Conservation (phyloP, 1,284 basidiomycete species). For the Earliella scabrosa region DNA sequence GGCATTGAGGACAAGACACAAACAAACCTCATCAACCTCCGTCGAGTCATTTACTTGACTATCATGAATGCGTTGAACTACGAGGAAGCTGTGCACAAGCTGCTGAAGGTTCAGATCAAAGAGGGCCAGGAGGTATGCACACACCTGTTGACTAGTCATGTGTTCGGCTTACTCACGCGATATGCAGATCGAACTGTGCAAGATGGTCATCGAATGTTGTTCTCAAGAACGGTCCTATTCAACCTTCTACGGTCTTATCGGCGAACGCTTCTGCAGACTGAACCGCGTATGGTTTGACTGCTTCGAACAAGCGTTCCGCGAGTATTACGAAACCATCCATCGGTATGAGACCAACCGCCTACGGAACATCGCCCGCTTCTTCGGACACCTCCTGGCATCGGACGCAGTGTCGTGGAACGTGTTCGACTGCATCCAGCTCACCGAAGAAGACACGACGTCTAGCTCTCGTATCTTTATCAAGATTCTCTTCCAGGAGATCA, state of each 20-base stretch:
- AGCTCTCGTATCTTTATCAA: slow-evolving; percentile 98
- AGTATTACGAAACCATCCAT: slow-evolving; percentile 96
- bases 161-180: slow-evolving; percentile 1
- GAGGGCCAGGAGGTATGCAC: slow-evolving; percentile 88
- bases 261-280: slow-evolving; percentile 95
- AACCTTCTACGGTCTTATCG: slow-evolving; percentile 94
- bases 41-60: slow-evolving; percentile 94
- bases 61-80: slow-evolving; percentile 99
- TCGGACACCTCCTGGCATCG: slow-evolving; percentile 86
- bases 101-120: slow-evolving; percentile 90
- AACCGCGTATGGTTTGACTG: slow-evolving; percentile 93
- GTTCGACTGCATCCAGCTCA: slow-evolving; percentile 88
- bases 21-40: slow-evolving; percentile 94
- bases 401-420: slow-evolving; percentile 92
- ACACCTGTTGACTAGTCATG: not conserved
- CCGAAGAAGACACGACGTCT: slow-evolving; percentile 97
- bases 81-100: slow-evolving; percentile 98
- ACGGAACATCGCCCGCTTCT: slow-evolving; percentile 96
- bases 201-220: slow-evolving; percentile 99
- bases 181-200: slow-evolving; percentile 87
- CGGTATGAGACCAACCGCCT: slow-evolving; percentile 98
- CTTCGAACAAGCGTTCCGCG: slow-evolving; percentile 87
- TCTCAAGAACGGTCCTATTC: slow-evolving; percentile 98
- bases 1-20: slow-evolving; percentile 96
- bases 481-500: slow-evolving; percentile 94